phyloP scores from a whole-genome alignment of 2,329 filamentous ascomycete genomes.

The Ascochyta fabae region DNA sequence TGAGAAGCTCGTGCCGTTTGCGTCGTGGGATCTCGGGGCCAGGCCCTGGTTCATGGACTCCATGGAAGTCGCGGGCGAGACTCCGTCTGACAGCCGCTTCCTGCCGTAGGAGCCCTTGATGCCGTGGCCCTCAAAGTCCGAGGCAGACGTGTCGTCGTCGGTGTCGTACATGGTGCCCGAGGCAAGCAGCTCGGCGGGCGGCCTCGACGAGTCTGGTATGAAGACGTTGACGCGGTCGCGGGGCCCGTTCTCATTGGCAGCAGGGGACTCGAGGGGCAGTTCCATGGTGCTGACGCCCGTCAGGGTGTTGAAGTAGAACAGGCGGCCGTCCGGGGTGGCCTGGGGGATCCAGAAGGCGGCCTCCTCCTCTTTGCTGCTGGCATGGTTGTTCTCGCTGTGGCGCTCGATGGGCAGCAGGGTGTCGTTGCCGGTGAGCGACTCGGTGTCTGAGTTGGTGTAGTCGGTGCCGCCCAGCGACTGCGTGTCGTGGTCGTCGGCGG shows the following conservation, averaged over 20 bases:
- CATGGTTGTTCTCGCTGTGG: slow-evolving; percentile 49
- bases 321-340: slow-evolving; percentile 86
- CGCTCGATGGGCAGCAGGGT: slow-evolving; percentile 71
- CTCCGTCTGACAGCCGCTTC: slow-evolving; percentile 69
- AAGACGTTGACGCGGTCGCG: slow-evolving; percentile 86
- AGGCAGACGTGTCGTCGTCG: slow-evolving; percentile 84
- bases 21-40: slow-evolving; percentile 59
- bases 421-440: slow-evolving; percentile 48
- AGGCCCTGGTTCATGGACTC: slow-evolving; percentile 81
- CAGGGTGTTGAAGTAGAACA: slow-evolving; percentile 98
- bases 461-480: slow-evolving; percentile 54
- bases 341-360: slow-evolving; percentile 99
- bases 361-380: slow-evolving; percentile 72
- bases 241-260: slow-evolving; percentile 80
- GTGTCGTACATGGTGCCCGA: slow-evolving; percentile 86
- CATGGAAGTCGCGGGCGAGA: slow-evolving; percentile 89
- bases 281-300: slow-evolving; percentile 96
- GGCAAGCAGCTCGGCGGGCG: slow-evolving; percentile 89
- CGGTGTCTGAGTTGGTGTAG: slow-evolving; percentile 55
- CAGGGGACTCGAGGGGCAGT: slow-evolving; percentile 89
- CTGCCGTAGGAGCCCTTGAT: slow-evolving; percentile 72
- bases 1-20: slow-evolving; percentile 54
- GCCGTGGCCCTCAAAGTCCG: slow-evolving; percentile 79
- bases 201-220: slow-evolving; percentile 87
- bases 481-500: slow-evolving; percentile 48